These are phyloP conservation scores for Vitis hybrid DNA, from an alignment of 177 flowering plant species.

Conservation along the genomic window DNA sequence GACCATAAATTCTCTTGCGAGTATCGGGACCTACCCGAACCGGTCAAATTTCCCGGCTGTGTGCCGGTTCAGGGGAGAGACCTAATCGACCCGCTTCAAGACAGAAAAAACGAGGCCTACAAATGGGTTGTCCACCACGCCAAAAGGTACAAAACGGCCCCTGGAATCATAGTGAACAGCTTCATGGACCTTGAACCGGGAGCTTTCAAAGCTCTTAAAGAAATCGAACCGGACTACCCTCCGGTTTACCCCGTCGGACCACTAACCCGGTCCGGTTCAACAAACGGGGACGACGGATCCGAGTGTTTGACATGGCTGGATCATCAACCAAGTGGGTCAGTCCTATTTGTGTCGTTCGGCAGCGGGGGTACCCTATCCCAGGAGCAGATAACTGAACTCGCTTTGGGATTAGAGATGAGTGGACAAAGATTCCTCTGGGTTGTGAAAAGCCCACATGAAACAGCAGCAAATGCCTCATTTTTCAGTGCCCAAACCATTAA, in stretches of 20 bases:
- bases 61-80: conserved; percentile 39
- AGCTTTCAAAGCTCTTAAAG: conserved; percentile 31
- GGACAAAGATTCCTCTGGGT: conserved; percentile 44
- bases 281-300: not conserved
- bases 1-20: conserved; percentile 27
- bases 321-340: conserved; percentile 44
- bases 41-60: conserved; percentile 52
- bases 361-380: conserved; percentile 46
- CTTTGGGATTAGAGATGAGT: conserved; percentile 45
- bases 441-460: conserved; percentile 26
- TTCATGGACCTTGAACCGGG: conserved; percentile 47
- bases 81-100: conserved; percentile 38
- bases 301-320: conserved; percentile 47
- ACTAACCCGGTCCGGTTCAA: conserved; percentile 17
- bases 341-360: conserved; percentile 47
- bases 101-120: conserved; percentile 31
- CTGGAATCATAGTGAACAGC: conserved; percentile 45
- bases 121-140: conserved; percentile 20
- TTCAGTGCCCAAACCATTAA: conserved; percentile 17
- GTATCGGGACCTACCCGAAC: conserved; percentile 37
- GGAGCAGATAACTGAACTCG: conserved; percentile 39
- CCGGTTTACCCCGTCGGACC: conserved; percentile 61
- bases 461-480: conserved; percentile 26
- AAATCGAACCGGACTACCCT: conserved; percentile 9
- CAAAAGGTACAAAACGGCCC: conserved; percentile 21